Percentiles rank a stretch among this genome's conserved stretches.
phyloP scores from a whole-genome alignment of 768 basidiomycete genomes.

The Psilocybe sp. region DNA sequence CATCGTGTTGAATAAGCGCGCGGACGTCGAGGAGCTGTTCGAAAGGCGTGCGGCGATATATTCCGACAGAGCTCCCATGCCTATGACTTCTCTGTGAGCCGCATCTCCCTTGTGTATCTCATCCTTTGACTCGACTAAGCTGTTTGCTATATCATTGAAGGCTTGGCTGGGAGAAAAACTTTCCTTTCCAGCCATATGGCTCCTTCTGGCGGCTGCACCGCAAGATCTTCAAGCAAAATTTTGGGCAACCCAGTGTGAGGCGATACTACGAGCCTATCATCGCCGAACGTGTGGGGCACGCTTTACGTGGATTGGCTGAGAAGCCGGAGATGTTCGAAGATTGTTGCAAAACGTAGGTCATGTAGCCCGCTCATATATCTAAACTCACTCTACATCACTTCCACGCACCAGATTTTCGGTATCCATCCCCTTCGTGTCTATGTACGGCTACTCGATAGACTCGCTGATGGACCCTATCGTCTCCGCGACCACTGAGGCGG shows the following conservation, averaged over 20 bases:
- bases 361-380: background rate
- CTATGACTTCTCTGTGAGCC: slow-evolving; percentile 8
- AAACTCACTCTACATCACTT: background rate
- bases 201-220: slow-evolving; percentile 35
- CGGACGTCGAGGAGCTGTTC: slow-evolving; percentile 21
- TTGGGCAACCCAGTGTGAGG: slow-evolving; percentile 23
- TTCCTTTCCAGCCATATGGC: slow-evolving; percentile 32
- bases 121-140: background rate
- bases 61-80: slow-evolving; percentile 37
- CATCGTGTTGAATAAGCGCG: slow-evolving; percentile 21
- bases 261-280: slow-evolving; percentile 26
- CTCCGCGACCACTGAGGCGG: slow-evolving; percentile 1
- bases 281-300: slow-evolving; percentile 22
- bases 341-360: slow-evolving; percentile 3
- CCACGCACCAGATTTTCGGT: slow-evolving; percentile 5
- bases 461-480: slow-evolving; percentile 5
- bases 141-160: background rate
- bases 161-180: slow-evolving; percentile 36
- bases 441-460: slow-evolving; percentile 10
- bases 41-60: slow-evolving; percentile 46
- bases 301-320: slow-evolving; percentile 24
- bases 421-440: slow-evolving; percentile 5
- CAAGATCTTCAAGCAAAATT: slow-evolving; percentile 32
- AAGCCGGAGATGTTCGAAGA: slow-evolving; percentile 4
- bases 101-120: background rate